Evolutionary conservation across 2,329 filamentous ascomycete species (phyloP), one percentile per base, ranked within the genome.

Genomic region (Cladophialophora chaetospira): DNA sequence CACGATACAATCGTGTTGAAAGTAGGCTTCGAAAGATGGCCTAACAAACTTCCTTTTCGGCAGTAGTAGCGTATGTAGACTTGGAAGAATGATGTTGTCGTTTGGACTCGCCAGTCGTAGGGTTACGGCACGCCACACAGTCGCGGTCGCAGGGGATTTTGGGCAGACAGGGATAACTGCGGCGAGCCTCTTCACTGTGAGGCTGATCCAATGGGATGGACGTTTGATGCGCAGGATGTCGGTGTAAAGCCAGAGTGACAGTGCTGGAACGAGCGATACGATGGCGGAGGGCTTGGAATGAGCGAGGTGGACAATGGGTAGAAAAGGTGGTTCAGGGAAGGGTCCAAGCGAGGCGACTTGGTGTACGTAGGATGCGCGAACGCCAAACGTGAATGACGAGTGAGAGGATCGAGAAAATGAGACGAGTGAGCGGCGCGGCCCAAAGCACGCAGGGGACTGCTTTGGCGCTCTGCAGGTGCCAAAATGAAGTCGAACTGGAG

Each of bases 281-380:
- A 40, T 15, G 23, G 36, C 36, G 31, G 31, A 10, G 31, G 38
- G 33, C 46, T 49, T 26, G 31, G 47, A 56, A 56, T 56, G 53
- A 56, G 53, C 31, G 53, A 51, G 42, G 45, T 46, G 46, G 35
- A 38, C 17, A 31, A 53, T 38, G 42, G 31, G 15, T 17, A 28
- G 35, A 42, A 56, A 52, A 51, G 17, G 53, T 51, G 53, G 48
- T 56, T n/a, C n/a, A 43, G 53, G 51, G 36, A 25, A 42, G 28
- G n/a, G n/a, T n/a, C n/a, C 28, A 51, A 51, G 36, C 48, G 25
- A 56, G 53, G 53, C 46, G 42, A 51, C 29, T 49, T 49, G 33
- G 45, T 40, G 36, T 40, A 49, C 29, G 53, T 36, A 55, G 45
- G 26, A 35, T 25, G 31, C 45, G 33, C 26, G 17, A 25, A 29